Evolutionary conservation across 228 moss, liverwort and hornwort species (phyloP), one percentile per base, ranked within the genome.

Genomic region (Sphagnum magellanicum): DNA sequence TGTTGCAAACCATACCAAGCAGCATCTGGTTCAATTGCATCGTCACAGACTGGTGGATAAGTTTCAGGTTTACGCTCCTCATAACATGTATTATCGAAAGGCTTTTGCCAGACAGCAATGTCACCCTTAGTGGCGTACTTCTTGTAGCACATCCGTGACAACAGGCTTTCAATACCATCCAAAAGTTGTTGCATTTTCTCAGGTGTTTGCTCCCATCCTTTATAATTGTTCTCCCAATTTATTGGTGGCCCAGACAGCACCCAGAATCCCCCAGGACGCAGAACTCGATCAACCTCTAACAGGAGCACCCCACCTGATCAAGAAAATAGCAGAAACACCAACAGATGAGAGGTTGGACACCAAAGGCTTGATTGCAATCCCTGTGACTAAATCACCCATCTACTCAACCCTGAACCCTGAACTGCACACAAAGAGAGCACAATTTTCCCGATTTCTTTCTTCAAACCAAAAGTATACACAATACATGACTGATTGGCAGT

Each of bases 181-280:
- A 89, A 80, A 71, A 93, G 81, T 4, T 78, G 52, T 68, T 88
- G 91, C 70, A 88, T 79, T 59, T 84, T 91, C 74, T 93, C 89
- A 59, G 70, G 62, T 4, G 96, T 84, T 0, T 88, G 75, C 50
- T 87, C 93, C 96, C 96, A 97, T 4, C 96, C 96, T 77, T 91
- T 88, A 89, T 90, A 97, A 67, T 88, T 89, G 48, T 74, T 79
- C 73, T 93, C 74, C 63, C 87, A 97, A 62, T 97, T 97, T 47
- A 97, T 75, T 13, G 96, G 96, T 15, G 96, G 96, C 68, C 96
- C 96, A 13, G 96, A 97, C 10, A 97, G 87, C 51, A 93, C 74
- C 96, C 96, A 97, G 67, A 97, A 97, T 47, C 96, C 96, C 72
- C 96, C 96, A 16, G 96, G 96, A 1, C 96, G 93, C 65, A 97